Percentiles rank a stretch among this genome's conserved stretches.
These are phyloP conservation scores for Ramalina intermedia DNA, from an alignment of 495 filamentous ascomycete genomes.

Conservation along the genomic window DNA sequence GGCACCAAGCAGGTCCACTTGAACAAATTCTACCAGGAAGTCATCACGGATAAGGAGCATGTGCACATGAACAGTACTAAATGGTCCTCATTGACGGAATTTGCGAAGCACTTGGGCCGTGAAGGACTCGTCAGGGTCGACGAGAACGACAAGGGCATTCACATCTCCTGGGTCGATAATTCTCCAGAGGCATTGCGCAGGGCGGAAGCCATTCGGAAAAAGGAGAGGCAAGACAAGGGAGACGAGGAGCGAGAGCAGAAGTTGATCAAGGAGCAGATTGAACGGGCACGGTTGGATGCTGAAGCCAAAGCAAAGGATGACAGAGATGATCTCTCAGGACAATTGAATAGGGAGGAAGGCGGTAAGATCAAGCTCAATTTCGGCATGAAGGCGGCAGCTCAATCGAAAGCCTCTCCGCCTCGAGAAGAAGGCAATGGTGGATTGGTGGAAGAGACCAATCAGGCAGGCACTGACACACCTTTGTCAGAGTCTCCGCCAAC, in stretches of 20 bases:
- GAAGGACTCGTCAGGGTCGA: conserved; percentile 78
- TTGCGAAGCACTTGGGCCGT: conserved; percentile 66
- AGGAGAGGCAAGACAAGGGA: conserved; percentile 72
- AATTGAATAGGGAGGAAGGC: conserved; percentile 55
- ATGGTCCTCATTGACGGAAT: conserved; percentile 75
- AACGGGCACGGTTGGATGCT: conserved; percentile 45
- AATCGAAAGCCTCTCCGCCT: conserved; percentile 19
- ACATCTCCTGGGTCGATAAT: conserved; percentile 84
- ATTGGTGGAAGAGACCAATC: conserved; percentile 1
- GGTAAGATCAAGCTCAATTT: conserved; percentile 75
- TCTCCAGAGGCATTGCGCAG: conserved; percentile 67
- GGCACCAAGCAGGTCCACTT: conserved; percentile 72
- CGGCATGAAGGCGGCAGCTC: conserved; percentile 27
- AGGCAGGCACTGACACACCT: not conserved
- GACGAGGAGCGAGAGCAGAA: conserved; percentile 80
- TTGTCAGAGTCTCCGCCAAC: conserved; percentile 15
- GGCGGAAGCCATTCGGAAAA: conserved; percentile 64
- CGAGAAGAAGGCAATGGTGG: conserved; percentile 1
- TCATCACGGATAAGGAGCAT: conserved; percentile 68
- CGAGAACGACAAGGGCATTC: conserved; percentile 67
- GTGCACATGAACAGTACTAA: conserved; percentile 87
- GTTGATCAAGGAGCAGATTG: conserved; percentile 65
- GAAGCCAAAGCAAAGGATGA: conserved; percentile 31
- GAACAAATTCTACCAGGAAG: conserved; percentile 89
- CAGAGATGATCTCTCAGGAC: conserved; percentile 32